Evolutionary conservation across 2,329 filamentous ascomycete genomes (phyloP), one percentile per base, ranked within the genome.

Genomic region (Ascocoryne sarcoides): DNA sequence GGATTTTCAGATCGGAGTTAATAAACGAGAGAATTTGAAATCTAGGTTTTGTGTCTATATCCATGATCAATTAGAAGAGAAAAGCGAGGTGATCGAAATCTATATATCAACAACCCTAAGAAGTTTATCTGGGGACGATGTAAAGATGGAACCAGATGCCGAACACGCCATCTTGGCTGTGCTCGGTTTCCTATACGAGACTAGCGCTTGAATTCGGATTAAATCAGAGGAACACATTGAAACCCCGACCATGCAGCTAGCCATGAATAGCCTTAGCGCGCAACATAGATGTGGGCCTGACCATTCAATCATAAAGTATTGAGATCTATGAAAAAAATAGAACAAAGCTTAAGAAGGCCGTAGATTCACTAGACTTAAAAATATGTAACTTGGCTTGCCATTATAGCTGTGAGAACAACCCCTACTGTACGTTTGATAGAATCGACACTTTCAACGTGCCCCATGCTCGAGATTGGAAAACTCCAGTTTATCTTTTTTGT

Each of bases 181-280:
- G 40, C 40, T 43, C 40, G 40, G 40, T 43, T 43, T 43, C 40
- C 40, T 43, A 38, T 38, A 38, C 35, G 36, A 43, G 40, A 43
- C 40, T 43, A 43, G 40, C 35, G 40, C 33, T 43, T 34, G 40
- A 38, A 34, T 42, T 39, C 37, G 37, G 30, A 40, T 40, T 40
- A 40, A 32, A 29, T 38, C 30, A 36, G 40, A 43, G 18, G 36
- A 43, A 35, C 35, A 34, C 28, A n/a, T n/a, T n/a, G 32, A 43
- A 43, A 43, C 34, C 36, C 35, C 40, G 40, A 43, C 36, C 29
- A 40, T 40, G 37, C 37, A 40, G 37, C 37, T 40, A 40, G 37
- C 37, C 31, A 40, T 40, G 19, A 40, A 42, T 42, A 42, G 40
- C 40, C 40, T 37, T 42, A 42, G 40, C 40, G 40, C 40, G 30